These are phyloP conservation scores for Rhodomyrtus psidioides DNA, from an alignment of 441 rosid genomes.

Conservation along the genomic window DNA sequence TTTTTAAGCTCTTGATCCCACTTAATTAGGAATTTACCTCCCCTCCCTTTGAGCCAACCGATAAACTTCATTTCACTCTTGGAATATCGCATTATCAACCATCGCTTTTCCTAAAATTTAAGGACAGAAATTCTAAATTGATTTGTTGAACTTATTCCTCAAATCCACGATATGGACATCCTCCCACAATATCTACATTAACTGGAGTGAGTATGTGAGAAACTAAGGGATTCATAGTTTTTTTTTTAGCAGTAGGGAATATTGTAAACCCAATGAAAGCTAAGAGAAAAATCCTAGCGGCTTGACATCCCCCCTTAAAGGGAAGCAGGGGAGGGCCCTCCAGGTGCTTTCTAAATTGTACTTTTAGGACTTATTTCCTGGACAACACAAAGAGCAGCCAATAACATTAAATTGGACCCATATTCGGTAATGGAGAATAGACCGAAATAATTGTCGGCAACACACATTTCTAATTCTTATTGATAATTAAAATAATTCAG, in stretches of 20 bases:
- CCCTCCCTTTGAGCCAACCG: background rate
- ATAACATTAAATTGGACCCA: no score
- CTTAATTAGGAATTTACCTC: background rate
- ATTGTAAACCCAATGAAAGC: no score
- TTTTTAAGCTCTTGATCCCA: no score
- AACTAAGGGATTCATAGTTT: background rate
- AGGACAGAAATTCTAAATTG: no score
- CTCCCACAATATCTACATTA: background rate
- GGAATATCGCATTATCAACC: background rate
- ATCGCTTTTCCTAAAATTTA: no score
- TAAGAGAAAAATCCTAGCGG: no score
- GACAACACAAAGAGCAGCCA: no score
- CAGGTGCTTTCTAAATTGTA: background rate
- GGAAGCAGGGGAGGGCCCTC: no score
- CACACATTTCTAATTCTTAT: no score
- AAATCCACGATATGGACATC: background rate
- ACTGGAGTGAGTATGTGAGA: background rate
- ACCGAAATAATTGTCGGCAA: background rate
- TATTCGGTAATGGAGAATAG: accelerated
- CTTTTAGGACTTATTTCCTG: background rate
- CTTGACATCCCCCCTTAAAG: background rate
- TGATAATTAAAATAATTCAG: no score
- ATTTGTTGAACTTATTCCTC: no score
- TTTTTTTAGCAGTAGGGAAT: background rate
- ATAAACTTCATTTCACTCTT: no score